Conservation (phyloP, 225 moss, liverwort and hornwort species). For the Marchantia polymorpha region DNA sequence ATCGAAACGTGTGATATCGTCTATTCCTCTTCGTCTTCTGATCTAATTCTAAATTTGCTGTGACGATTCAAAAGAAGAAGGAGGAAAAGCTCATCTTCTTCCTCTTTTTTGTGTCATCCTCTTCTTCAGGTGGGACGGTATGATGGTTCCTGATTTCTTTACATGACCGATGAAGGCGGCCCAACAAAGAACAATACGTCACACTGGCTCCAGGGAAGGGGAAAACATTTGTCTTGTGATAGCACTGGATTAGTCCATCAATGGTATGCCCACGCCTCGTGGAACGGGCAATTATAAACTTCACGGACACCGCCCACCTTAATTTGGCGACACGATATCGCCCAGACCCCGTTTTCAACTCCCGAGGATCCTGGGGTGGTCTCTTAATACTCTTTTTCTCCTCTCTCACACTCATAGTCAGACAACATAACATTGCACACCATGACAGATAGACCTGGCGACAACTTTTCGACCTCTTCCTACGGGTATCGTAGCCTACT, state of each 20-base stretch:
- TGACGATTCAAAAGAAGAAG: background rate
- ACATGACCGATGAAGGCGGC: background rate
- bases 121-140: background rate
- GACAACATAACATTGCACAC: slow-evolving; percentile 5
- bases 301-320: slow-evolving; percentile 9
- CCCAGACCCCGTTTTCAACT: slow-evolving; percentile 9
- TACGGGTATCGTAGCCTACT: background rate
- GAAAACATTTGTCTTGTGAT: background rate
- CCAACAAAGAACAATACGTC: background rate
- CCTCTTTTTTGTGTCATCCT: background rate
- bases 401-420: background rate
- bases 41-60: background rate
- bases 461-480: background rate
- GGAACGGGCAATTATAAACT: slow-evolving; percentile 7
- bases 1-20: background rate
- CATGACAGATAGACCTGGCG: slow-evolving; percentile 1
- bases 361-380: slow-evolving; percentile 13
- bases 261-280: slow-evolving; percentile 1
- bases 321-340: slow-evolving; percentile 10
- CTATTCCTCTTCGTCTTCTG: background rate
- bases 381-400: background rate
- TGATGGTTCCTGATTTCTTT: background rate
- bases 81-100: background rate
- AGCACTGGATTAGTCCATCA: slow-evolving; percentile 1
- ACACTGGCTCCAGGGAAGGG: background rate